Percentiles rank a stretch among this genome's conserved stretches.
These are phyloP conservation scores for Salvia miltiorrhiza DNA, from an alignment of 257 asterid species.

Conservation along the genomic window DNA sequence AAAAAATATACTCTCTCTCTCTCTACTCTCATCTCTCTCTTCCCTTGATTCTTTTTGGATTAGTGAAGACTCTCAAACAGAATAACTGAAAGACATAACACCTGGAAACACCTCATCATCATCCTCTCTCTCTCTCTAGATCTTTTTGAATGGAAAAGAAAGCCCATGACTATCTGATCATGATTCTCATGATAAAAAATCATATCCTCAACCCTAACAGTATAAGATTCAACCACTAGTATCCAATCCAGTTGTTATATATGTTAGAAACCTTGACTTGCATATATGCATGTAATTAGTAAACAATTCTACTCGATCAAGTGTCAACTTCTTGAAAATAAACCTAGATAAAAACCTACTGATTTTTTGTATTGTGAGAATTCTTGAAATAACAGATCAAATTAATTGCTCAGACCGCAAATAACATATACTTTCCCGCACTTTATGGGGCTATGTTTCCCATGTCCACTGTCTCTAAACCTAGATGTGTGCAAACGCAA, in stretches of 20 bases:
- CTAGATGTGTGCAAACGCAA: constrained; percentile 11
- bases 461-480: constrained; percentile 48
- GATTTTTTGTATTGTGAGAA: neutral
- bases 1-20: constrained; percentile 18
- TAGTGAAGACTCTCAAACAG: constrained; percentile 24
- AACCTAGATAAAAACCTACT: neutral
- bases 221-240: constrained; percentile 22
- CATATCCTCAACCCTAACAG: constrained; percentile 9
- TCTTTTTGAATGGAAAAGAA: constrained; percentile 16
- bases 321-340: neutral
- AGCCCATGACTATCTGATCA: constrained; percentile 12
- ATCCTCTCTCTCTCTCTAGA: neutral
- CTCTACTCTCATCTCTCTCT: constrained; percentile 19
- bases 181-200: constrained; percentile 28
- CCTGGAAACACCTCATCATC: constrained; percentile 27
- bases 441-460: constrained; percentile 85
- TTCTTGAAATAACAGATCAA: constrained; percentile 8
- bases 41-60: constrained; percentile 33
- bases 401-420: too few species aligned
- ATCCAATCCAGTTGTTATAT: constrained; percentile 16
- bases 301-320: neutral
- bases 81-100: constrained; percentile 34
- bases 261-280: neutral
- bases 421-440: constrained; percentile 55
- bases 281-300: neutral